Evolutionary conservation across 257 asterid genomes (phyloP), one percentile per base, ranked within the genome.

Genomic region (Handroanthus guayacan): DNA sequence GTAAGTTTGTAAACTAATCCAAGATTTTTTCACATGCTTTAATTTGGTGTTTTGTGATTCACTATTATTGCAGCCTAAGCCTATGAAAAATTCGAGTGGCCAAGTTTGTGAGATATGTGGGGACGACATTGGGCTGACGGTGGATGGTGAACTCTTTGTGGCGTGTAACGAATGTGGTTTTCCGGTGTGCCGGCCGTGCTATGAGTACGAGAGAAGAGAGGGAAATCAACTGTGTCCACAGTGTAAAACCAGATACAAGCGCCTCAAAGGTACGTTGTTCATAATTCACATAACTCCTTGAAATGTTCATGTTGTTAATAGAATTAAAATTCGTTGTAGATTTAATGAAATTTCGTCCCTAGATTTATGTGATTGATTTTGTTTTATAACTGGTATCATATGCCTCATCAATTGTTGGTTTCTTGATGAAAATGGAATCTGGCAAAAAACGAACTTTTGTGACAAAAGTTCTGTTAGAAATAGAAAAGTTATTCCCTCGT

Each of bases 21-120:
- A 69, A 69, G 75, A 38, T 70, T 8, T 41, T 13, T 17, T 50
- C 17, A 44, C 12, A 31, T 47, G 39, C 25, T 44, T 44, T 14
- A 4, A 12, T 44, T 16, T 75, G 67, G 43, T 64, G 31, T 51
- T 31, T 16, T 25, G 8, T 65, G 1, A 18, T 65, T 41, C 17
- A 2, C 43, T 0, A 8, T 3, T n/a, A 5, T 56, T 89, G 90
- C 97, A 94, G 98, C 98, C 82, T 4, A 94, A 94, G 85, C 83
- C 96, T 37, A 47, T 92, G 94, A 94, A 90, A 79, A 96, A 92
- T 82, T 84, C 90, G 84, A 94, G 86, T 61, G 98, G 99, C 34
- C 99, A 94, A 87, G 96, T 86, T 14, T 94, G 99, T 81, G 99
- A 94, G 82, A 94, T 92, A 82, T 94, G 99, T 75, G 96, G 97